These are phyloP conservation scores for Candida sp. DNA, from an alignment of 1,139 yeast genomes.

Conservation along the genomic window DNA sequence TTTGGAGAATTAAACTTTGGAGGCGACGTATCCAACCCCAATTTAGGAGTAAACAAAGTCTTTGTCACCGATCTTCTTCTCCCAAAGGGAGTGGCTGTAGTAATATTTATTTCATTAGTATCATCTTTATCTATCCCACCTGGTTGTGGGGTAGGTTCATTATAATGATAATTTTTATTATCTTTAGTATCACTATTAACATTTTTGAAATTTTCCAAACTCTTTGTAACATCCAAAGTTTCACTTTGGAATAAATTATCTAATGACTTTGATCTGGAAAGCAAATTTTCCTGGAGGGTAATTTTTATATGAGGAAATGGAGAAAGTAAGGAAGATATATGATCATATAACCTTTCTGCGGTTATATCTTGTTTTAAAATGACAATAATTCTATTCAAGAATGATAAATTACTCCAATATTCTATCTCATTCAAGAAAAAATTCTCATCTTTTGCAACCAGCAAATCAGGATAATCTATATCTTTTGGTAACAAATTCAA, in stretches of 20 bases:
- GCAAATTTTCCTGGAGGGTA: constrained; percentile 40
- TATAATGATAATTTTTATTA: constrained; percentile 11
- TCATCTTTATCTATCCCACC: neutral
- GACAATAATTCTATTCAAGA: constrained; percentile 38
- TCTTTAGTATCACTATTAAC: constrained; percentile 10
- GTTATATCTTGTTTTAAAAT: constrained; percentile 30
- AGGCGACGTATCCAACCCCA: constrained; percentile 17
- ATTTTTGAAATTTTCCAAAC: constrained; percentile 23
- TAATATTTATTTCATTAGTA: neutral
- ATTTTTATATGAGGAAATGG: constrained; percentile 20
- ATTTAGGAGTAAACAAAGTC: constrained; percentile 34
- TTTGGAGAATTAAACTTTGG: constrained; percentile 4
- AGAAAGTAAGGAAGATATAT: constrained; percentile 13
- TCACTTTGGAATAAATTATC: constrained; percentile 19
- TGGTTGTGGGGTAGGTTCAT: constrained; percentile 39
- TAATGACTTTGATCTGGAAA: constrained; percentile 35
- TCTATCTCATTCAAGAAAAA: constrained; percentile 26
- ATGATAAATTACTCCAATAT: constrained; percentile 46
- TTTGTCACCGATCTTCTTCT: constrained; percentile 28
- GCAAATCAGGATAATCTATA: neutral
- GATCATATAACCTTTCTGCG: constrained; percentile 23
- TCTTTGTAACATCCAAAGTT: constrained; percentile 16
- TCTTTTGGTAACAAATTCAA: constrained; percentile 19
- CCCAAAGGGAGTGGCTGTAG: constrained; percentile 3
- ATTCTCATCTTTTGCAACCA: constrained; percentile 14